Evolutionary conservation across 192 early-diverging fungal genomes (phyloP).

Genomic region (Podila verticillata): DNA sequence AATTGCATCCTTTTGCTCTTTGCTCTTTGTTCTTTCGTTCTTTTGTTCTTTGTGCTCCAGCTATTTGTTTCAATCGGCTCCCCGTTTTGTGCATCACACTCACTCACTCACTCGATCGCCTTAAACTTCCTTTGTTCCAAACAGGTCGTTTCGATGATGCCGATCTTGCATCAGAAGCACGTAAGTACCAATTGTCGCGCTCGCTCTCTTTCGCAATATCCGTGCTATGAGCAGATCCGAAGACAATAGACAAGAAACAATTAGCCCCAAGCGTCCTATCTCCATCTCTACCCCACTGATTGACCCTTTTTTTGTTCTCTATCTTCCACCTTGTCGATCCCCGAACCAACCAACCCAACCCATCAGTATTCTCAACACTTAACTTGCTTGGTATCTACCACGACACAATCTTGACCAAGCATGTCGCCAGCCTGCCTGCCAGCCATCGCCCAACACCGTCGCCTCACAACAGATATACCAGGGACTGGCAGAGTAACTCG

Average conservation of each 20-base stretch:
- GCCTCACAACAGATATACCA: conserved; percentile 79
- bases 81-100: too few species aligned
- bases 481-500: conserved; percentile 59
- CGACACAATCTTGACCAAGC: conserved; percentile 77
- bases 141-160: conserved; percentile 91
- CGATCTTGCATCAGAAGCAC: conserved; percentile 90
- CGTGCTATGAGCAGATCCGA: too few species aligned
- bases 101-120: too few species aligned
- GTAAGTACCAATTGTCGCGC: conserved; percentile 55
- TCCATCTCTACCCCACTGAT: background rate
- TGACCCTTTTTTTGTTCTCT: background rate
- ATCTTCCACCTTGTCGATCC: background rate
- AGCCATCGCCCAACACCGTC: conserved; percentile 55
- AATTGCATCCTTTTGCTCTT: background rate
- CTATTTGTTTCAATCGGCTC: conserved; percentile 6
- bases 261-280: too few species aligned
- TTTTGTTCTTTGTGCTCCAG: conserved; percentile 1
- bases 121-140: background rate
- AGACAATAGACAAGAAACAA: too few species aligned
- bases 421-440: conserved; percentile 51
- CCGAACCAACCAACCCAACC: too few species aligned
- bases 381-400: conserved; percentile 88
- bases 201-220: background rate
- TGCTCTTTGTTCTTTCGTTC: background rate
- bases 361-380: conserved; percentile 77